phyloP scores from a whole-genome alignment of 805 yeast species.

The Clavispora vitiphila region DNA sequence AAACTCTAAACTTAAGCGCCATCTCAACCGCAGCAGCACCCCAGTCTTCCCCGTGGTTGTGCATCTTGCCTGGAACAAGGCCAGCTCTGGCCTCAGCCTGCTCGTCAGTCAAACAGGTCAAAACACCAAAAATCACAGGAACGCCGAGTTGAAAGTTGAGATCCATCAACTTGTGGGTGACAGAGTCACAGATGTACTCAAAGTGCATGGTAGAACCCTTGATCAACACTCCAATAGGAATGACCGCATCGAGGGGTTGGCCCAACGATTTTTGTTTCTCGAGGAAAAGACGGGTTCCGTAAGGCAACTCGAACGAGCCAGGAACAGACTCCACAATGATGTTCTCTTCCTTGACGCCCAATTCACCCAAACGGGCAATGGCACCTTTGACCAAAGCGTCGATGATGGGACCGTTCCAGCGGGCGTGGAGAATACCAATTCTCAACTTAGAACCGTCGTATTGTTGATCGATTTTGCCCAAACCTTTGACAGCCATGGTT shows the following conservation, averaged over 20 bases:
- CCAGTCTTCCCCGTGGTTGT: constrained; percentile 98
- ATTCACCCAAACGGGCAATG: constrained; percentile 46
- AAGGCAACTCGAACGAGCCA: constrained; percentile 92
- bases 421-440: constrained; percentile 88
- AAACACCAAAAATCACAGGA: constrained; percentile 90
- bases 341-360: constrained; percentile 73
- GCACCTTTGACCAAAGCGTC: constrained; percentile 80
- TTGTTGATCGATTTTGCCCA: constrained; percentile 64
- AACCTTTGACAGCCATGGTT: constrained; percentile 72
- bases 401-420: constrained; percentile 85
- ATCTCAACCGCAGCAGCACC: constrained; percentile 98
- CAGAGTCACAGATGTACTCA: constrained; percentile 92
- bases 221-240: constrained; percentile 91
- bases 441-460: constrained; percentile 67
- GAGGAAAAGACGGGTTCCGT: constrained; percentile 56
- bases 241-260: constrained; percentile 70
- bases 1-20: constrained; percentile 37
- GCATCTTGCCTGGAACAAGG: constrained; percentile 64
- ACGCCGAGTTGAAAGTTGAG: constrained; percentile 62
- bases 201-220: constrained; percentile 98
- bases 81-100: constrained; percentile 96
- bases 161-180: constrained; percentile 78
- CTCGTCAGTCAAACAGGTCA: constrained; percentile 89
- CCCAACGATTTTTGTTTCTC: constrained; percentile 39
- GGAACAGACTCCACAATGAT: constrained; percentile 85